Percentiles rank a stretch among this genome's conserved stretches.
These are phyloP conservation scores for Hypoxylon intermedium DNA, from an alignment of 495 filamentous ascomycete genomes.

Conservation along the genomic window DNA sequence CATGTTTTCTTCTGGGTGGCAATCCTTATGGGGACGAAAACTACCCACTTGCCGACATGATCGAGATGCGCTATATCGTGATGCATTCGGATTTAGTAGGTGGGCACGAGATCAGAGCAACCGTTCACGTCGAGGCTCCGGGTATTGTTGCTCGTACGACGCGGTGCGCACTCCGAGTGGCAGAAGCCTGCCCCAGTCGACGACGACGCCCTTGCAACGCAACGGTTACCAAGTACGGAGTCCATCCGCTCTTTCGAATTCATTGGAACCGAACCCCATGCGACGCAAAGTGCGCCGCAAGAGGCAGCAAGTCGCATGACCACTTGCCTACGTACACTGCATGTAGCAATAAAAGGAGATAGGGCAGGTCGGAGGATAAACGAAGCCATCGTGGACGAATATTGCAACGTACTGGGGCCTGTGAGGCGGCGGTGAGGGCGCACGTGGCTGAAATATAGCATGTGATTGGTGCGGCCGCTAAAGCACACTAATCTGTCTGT, in stretches of 20 bases:
- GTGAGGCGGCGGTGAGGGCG: slow-evolving; percentile 30
- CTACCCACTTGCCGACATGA: slow-evolving; percentile 12
- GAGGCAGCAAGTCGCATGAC: slow-evolving; percentile 30
- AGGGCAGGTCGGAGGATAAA: slow-evolving; percentile 3
- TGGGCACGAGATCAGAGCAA: slow-evolving; percentile 22
- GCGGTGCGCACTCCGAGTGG: background rate
- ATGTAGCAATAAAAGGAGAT: background rate
- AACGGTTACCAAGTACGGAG: slow-evolving; percentile 4
- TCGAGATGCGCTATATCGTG: slow-evolving; percentile 4
- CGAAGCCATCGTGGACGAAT: slow-evolving; percentile 17
- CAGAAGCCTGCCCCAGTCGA: slow-evolving; percentile 18
- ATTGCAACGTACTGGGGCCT: slow-evolving; percentile 16
- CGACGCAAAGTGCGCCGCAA: slow-evolving; percentile 1
- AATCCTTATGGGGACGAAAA: background rate
- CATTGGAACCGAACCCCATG: slow-evolving; percentile 13
- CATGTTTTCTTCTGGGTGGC: background rate
- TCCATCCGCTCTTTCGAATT: slow-evolving; percentile 2
- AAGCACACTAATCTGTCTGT: slow-evolving; percentile 12
- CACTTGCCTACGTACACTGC: slow-evolving; percentile 1
- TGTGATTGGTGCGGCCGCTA: slow-evolving; percentile 22
- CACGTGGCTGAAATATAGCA: slow-evolving; percentile 24
- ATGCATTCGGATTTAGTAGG: slow-evolving; percentile 14
- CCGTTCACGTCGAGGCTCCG: slow-evolving; percentile 3
- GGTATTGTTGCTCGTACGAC: no score
- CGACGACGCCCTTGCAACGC: slow-evolving; percentile 18